A percentile compares a stretch with the other conserved stretches of the same genome.
phyloP scores from a whole-genome alignment of 2,329 filamentous ascomycete genomes.

The Talaromyces sp. region DNA sequence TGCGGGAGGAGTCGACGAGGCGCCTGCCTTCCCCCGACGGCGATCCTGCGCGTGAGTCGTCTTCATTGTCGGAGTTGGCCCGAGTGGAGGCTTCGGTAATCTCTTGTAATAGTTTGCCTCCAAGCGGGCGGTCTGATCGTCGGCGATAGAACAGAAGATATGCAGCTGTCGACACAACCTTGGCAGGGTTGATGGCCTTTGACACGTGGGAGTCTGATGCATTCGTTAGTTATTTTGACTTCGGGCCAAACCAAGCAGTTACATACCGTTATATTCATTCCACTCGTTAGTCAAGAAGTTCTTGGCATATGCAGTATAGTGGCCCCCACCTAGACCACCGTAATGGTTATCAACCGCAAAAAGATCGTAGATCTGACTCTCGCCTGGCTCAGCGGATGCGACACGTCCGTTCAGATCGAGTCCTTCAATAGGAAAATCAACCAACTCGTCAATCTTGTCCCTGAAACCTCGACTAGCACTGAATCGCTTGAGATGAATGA shows the following conservation, averaged over 20 bases:
- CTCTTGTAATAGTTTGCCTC: slow-evolving; percentile 69
- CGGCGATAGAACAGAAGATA: slow-evolving; percentile 96
- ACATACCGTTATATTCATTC: slow-evolving; percentile 95
- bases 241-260: background rate
- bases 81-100: slow-evolving; percentile 63
- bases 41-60: slow-evolving; percentile 44
- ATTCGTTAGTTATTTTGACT: background rate
- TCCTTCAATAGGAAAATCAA: slow-evolving; percentile 87
- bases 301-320: slow-evolving; percentile 92
- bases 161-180: slow-evolving; percentile 70
- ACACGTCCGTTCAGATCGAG: slow-evolving; percentile 79
- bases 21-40: slow-evolving; percentile 78
- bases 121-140: slow-evolving; percentile 71
- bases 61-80: slow-evolving; percentile 45
- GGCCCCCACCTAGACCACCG: slow-evolving; percentile 86
- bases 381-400: slow-evolving; percentile 73
- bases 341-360: slow-evolving; percentile 96
- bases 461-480: slow-evolving; percentile 76
- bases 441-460: slow-evolving; percentile 85
- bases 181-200: slow-evolving; percentile 56
- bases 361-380: slow-evolving; percentile 82
- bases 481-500: slow-evolving; percentile 94
- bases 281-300: slow-evolving; percentile 86
- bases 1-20: slow-evolving; percentile 82
- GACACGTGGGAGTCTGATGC: slow-evolving; percentile 69